These are phyloP conservation scores for Aristolochia contorta DNA, from an alignment of 164 flowering plant genomes.

Conservation along the genomic window DNA sequence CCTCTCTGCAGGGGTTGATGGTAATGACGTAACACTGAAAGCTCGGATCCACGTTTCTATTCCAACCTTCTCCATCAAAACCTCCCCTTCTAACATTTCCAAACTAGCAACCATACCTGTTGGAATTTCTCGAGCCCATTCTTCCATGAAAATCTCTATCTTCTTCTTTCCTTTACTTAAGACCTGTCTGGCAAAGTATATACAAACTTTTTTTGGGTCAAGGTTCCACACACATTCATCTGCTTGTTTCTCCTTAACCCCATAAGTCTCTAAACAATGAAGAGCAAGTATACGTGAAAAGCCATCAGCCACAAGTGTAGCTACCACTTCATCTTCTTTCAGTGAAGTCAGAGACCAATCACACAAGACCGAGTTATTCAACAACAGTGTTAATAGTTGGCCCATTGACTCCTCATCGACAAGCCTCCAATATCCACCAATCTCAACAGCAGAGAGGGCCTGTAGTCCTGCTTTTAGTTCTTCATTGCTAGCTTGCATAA, in stretches of 20 bases:
- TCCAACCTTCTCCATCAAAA: slow-evolving; percentile 69
- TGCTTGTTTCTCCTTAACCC: slow-evolving; percentile 29
- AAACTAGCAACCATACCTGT: slow-evolving; percentile 52
- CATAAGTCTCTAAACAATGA: slow-evolving; percentile 61
- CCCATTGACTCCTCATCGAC: slow-evolving; percentile 65
- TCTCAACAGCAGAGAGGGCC: slow-evolving; percentile 71
- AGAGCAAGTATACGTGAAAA: slow-evolving; percentile 34
- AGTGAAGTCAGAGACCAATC: slow-evolving; percentile 66
- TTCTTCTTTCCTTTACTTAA: slow-evolving; percentile 56
- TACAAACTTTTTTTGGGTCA: slow-evolving; percentile 57
- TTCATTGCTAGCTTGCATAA: slow-evolving; percentile 82
- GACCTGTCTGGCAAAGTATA: slow-evolving; percentile 60
- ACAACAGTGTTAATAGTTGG: slow-evolving; percentile 36
- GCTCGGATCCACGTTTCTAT: slow-evolving; percentile 56
- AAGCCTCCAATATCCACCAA: slow-evolving; percentile 78
- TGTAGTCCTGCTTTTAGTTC: slow-evolving; percentile 54
- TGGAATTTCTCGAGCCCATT: slow-evolving; percentile 59
- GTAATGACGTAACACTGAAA: slow-evolving; percentile 65
- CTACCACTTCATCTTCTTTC: slow-evolving; percentile 47
- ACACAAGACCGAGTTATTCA: slow-evolving; percentile 46
- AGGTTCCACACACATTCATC: slow-evolving; percentile 44
- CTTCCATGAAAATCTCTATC: slow-evolving; percentile 61
- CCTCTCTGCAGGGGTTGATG: slow-evolving; percentile 66
- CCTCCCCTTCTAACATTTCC: slow-evolving; percentile 89
- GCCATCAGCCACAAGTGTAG: slow-evolving; percentile 53